Percentiles rank a stretch among this genome's conserved stretches.
These are phyloP conservation scores for Serendipita sp. DNA, from an alignment of 768 basidiomycete species.

Conservation along the genomic window DNA sequence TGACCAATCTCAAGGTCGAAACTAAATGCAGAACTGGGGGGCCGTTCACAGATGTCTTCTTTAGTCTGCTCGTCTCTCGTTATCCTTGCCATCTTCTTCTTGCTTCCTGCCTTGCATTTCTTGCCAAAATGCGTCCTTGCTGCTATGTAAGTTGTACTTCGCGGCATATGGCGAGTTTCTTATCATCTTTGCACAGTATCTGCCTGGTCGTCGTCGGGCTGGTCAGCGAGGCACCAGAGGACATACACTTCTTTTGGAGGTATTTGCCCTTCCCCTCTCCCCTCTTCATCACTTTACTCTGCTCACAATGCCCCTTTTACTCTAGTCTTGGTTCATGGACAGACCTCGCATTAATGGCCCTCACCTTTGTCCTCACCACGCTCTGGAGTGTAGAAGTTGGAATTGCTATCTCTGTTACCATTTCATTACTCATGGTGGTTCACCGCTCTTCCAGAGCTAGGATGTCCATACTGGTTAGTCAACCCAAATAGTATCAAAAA, in stretches of 20 bases:
- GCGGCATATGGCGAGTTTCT: constrained; percentile 8
- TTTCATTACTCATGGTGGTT: constrained; percentile 79
- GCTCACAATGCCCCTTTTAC: constrained; percentile 5
- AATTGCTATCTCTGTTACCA: constrained; percentile 71
- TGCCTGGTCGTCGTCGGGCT: constrained; percentile 72
- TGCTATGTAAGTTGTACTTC: constrained; percentile 44
- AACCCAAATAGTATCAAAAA: background rate
- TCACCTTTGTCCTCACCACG: constrained; percentile 78
- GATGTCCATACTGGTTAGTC: constrained; percentile 48
- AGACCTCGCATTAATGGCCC: constrained; percentile 68
- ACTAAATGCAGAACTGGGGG: constrained; percentile 84
- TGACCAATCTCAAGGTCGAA: constrained; percentile 32
- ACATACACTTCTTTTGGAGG: constrained; percentile 73
- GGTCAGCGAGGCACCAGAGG: constrained; percentile 73
- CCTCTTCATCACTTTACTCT: background rate
- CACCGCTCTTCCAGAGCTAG: constrained; percentile 75
- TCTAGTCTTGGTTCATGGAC: constrained; percentile 79
- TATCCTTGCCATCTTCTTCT: constrained; percentile 73
- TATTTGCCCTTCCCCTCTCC: constrained; percentile 19
- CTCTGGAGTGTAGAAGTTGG: constrained; percentile 88
- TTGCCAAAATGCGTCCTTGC: constrained; percentile 83
- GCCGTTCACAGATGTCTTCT: constrained; percentile 76
- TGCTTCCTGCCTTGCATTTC: constrained; percentile 70
- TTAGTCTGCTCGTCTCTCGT: constrained; percentile 58
- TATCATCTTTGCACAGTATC: constrained; percentile 33